Conservation (phyloP, 192 early-diverging fungal genomes). For the Coemansia sp. region DNA sequence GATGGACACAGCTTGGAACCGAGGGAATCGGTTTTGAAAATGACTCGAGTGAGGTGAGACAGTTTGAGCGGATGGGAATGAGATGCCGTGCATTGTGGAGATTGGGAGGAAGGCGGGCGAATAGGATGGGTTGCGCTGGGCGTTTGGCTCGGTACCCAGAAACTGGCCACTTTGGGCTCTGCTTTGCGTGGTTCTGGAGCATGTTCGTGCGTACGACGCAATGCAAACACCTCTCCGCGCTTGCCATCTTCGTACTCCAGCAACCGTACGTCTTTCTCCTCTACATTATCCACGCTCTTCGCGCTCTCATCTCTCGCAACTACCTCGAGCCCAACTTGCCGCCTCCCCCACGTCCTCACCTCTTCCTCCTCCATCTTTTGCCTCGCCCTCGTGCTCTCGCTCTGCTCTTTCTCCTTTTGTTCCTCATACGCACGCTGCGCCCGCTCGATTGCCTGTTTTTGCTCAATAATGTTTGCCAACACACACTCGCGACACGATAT, state of each 20-base stretch:
- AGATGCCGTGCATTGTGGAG: constrained; percentile 28
- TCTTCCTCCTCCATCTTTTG: constrained; percentile 3
- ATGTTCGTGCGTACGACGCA: neutral
- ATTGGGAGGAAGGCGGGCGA: constrained; percentile 9
- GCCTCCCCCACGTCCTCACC: constrained; percentile 8
- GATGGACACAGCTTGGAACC: neutral
- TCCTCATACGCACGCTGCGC: constrained; percentile 53
- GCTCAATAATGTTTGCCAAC: constrained; percentile 77
- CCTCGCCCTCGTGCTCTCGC: constrained; percentile 7
- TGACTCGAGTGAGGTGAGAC: neutral
- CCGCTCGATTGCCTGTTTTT: constrained; percentile 72
- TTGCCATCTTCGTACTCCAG: neutral
- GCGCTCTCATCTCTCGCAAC: neutral
- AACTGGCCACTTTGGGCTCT: constrained; percentile 16
- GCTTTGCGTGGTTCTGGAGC: neutral
- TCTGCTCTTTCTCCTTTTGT: constrained; percentile 40
- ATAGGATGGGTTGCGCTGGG: constrained; percentile 15
- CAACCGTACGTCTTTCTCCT: too few species aligned
- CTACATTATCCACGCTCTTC: neutral
- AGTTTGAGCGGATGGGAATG: constrained; percentile 21
- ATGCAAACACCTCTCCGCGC: neutral
- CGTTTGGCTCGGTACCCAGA: constrained; percentile 45
- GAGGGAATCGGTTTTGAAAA: too few species aligned
- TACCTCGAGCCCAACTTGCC: constrained; percentile 23
- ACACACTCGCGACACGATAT: constrained; percentile 89